Evolutionary conservation across 306 rosid species (phyloP), one percentile per base, ranked within the genome.

Genomic region (Pterocarpus macrocarpus): DNA sequence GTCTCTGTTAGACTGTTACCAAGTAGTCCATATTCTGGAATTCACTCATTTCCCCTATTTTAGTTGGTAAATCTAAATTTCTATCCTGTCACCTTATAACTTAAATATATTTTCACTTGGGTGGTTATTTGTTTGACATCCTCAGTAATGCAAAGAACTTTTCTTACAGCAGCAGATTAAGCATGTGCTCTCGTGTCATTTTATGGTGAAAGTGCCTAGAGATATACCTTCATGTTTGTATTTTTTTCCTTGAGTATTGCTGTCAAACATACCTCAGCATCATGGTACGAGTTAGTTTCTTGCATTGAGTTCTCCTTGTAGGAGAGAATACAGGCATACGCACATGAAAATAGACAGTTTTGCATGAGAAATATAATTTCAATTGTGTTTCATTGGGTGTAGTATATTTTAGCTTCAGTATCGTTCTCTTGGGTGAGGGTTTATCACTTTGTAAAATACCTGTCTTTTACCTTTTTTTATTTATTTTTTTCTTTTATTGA

Each of bases 321-420:
- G 58, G 45, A 15, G 36, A 45, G 4, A 68, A 43, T 11, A 5
- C 9, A 5, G 38, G 34, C 44, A 34, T 45, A 38, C 28, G 41
- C 32, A 74, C 57, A 7, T 22, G 12, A 73, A 39, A 13, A 10
- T 17, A 39, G 5, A 7, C 36, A n/a, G 13, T n/a, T 49, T 28
- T 47, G 22, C 36, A 35, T 17, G 64, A 39, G 57, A 73, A 56
- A 38, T 28, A 22, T 41, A 41, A 13, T 44, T 74, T 74, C 44
- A 41, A 30, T 4, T 59, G n/a, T 22, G 17, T 53, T 43, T 58
- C 13, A 38, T 57, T 57, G 39, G 30, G 6, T 0, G 28, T 22
- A 72, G 50, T 71, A 53, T 71, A 71, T 73, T n/a, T 9, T 30
- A 52, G 30, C 33, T 30, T 49, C 59, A 61, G 44, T 80, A 12